Conservation (phyloP, 345 rosid genomes). For the Theobroma cacao region DNA sequence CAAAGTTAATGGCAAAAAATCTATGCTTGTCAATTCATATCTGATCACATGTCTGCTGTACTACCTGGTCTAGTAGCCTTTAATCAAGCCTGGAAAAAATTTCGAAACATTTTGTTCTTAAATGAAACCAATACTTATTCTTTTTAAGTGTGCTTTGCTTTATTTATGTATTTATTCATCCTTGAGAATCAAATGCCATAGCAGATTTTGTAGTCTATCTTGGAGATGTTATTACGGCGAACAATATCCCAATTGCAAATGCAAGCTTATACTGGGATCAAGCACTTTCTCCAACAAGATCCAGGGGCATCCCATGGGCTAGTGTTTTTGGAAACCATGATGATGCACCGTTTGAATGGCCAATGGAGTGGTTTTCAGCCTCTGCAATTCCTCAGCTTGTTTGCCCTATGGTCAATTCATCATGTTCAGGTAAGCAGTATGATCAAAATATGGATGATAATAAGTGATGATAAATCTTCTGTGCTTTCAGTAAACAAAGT, state of each 20-base stretch:
- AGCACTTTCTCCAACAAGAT: slow-evolving; percentile 73
- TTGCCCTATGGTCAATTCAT: slow-evolving; percentile 44
- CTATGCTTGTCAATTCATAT: too few relatives aligned
- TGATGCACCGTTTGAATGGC: slow-evolving; percentile 79
- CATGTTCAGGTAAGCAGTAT: slow-evolving; percentile 29
- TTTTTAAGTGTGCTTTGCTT: too few relatives aligned
- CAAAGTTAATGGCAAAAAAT: too few relatives aligned
- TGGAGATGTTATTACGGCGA: slow-evolving; percentile 86
- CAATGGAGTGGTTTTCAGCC: slow-evolving; percentile 72
- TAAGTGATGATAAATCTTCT: neutral
- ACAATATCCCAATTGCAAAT: slow-evolving; percentile 65
- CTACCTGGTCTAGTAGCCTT: too few relatives aligned
- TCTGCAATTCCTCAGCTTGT: slow-evolving; percentile 60
- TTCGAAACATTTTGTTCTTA: too few relatives aligned
- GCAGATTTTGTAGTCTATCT: slow-evolving; percentile 84
- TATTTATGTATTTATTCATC: too few relatives aligned
- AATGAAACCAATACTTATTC: too few relatives aligned
- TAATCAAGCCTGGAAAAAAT: too few relatives aligned
- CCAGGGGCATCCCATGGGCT: slow-evolving; percentile 70
- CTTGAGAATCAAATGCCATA: neutral
- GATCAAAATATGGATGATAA: neutral
- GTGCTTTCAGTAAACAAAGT: neutral
- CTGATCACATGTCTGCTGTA: too few relatives aligned
- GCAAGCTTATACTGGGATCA: slow-evolving; percentile 80
- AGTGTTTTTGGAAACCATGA: slow-evolving; percentile 88